phyloP scores from a whole-genome alignment of 2,329 filamentous ascomycete species.

The Microdochium paspali region DNA sequence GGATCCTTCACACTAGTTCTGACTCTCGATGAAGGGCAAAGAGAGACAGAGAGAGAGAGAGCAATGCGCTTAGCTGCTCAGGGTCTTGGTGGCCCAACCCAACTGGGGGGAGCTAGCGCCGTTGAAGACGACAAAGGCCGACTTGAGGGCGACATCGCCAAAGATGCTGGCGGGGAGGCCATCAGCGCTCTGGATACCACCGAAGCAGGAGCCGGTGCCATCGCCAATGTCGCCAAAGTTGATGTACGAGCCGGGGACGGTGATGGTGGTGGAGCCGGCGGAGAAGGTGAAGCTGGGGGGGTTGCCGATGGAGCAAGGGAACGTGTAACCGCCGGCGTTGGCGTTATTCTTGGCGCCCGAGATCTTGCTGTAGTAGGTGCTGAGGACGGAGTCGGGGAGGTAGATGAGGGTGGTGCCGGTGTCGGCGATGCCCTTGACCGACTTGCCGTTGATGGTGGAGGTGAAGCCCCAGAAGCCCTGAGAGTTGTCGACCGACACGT shows the following conservation, averaged over 20 bases:
- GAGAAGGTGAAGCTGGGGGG: slow-evolving; percentile 42
- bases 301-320: slow-evolving; percentile 35
- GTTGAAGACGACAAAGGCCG: slow-evolving; percentile 54
- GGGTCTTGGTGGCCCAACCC: background rate
- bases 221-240: slow-evolving; percentile 22
- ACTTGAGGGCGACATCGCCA: slow-evolving; percentile 59
- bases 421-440: slow-evolving; percentile 40
- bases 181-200: slow-evolving; percentile 47
- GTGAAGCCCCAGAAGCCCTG: slow-evolving; percentile 28
- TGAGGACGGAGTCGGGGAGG: slow-evolving; percentile 34
- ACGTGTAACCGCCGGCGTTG: slow-evolving; percentile 37
- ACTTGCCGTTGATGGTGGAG: slow-evolving; percentile 18
- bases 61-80: too few relatives aligned
- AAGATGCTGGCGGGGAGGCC: slow-evolving; percentile 42
- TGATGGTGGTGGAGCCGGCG: slow-evolving; percentile 35
- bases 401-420: slow-evolving; percentile 51
- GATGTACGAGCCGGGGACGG: slow-evolving; percentile 38
- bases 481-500: slow-evolving; percentile 20
- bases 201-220: slow-evolving; percentile 48
- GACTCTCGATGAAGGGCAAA: too few relatives aligned
- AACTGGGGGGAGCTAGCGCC: slow-evolving; percentile 18
- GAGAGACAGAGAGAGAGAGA: too few relatives aligned
- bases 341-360: slow-evolving; percentile 27
- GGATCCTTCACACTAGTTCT: too few relatives aligned
- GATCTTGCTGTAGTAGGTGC: slow-evolving; percentile 43